A percentile compares a stretch with the other conserved stretches of the same genome.
phyloP scores from a whole-genome alignment of 1,284 basidiomycete genomes.

The Puccinia triticina region DNA sequence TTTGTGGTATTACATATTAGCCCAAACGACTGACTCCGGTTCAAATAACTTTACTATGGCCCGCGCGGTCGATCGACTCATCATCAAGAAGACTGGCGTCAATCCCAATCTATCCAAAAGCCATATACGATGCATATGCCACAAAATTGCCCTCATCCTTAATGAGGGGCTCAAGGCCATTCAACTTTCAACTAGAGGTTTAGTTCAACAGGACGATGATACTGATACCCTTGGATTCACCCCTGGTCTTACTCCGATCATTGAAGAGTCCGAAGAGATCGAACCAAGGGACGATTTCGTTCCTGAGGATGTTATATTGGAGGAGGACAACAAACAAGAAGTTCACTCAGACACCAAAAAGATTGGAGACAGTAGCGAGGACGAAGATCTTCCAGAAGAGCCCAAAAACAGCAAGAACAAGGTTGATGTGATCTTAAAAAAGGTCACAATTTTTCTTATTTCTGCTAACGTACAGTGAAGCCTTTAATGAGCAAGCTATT shows the following conservation, averaged over 20 bases:
- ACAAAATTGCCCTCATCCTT: too few relatives aligned
- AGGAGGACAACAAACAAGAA: not conserved
- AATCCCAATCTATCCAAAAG: not conserved
- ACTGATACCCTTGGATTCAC: not conserved
- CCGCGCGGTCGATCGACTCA: not conserved
- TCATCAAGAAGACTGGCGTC: constrained; percentile 5
- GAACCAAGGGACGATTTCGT: not conserved
- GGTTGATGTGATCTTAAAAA: constrained; percentile 10
- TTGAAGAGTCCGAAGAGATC: constrained; percentile 7
- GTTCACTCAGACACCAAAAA: too few relatives aligned
- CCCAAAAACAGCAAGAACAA: too few relatives aligned
- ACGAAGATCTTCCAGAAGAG: not conserved
- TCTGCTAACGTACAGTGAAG: not conserved
- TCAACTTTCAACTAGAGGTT: not conserved
- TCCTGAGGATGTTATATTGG: not conserved
- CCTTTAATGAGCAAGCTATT: accelerated
- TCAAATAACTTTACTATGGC: constrained; percentile 10
- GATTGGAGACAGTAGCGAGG: not conserved
- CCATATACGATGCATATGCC: constrained; percentile 11
- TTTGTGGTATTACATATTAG: too few relatives aligned
- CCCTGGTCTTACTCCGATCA: not conserved
- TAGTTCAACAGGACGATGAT: not conserved
- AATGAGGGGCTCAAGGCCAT: too few relatives aligned
- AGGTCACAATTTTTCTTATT: not conserved
- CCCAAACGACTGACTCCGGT: too few relatives aligned